Conservation (phyloP, 106 monocot genomes). For the Platanthera zijinensis region DNA sequence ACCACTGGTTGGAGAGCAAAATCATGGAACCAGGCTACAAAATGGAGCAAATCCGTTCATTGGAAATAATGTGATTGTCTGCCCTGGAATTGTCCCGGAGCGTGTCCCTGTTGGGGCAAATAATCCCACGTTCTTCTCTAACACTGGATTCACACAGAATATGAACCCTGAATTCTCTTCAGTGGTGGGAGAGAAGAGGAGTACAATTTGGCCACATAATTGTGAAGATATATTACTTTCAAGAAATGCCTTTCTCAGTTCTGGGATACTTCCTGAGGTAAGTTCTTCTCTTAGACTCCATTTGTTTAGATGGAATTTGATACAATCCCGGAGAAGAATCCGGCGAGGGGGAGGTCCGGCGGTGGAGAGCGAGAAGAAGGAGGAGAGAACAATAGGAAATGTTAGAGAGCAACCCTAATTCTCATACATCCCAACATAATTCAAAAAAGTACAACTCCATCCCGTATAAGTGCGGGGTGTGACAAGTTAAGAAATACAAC, state of each 20-base stretch:
- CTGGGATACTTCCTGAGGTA: constrained; percentile 2
- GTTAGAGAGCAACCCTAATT: no score
- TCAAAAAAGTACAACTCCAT: no score
- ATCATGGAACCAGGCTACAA: constrained; percentile 17
- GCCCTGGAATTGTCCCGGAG: constrained; percentile 14
- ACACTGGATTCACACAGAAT: neutral
- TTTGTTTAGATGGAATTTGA: no score
- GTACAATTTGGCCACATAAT: constrained; percentile 2
- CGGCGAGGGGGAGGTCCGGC: no score
- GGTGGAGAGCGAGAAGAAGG: no score
- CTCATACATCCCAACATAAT: no score
- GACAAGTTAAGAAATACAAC: no score
- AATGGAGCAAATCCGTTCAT: constrained; percentile 18
- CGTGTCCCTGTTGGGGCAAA: constrained; percentile 14
- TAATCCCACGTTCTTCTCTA: constrained; percentile 11
- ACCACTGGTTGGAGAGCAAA: constrained; percentile 4
- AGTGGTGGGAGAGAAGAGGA: constrained; percentile 9
- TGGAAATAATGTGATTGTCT: constrained; percentile 9
- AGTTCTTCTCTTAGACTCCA: neutral
- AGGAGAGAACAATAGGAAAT: no score
- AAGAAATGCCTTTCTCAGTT: constrained; percentile 5
- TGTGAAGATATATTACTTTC: constrained; percentile 3
- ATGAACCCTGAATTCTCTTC: constrained; percentile 9
- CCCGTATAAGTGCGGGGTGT: no score
- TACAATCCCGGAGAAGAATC: no score